phyloP scores from a whole-genome alignment of 2,329 filamentous ascomycete species.

The Pestalotiopsis sp. region DNA sequence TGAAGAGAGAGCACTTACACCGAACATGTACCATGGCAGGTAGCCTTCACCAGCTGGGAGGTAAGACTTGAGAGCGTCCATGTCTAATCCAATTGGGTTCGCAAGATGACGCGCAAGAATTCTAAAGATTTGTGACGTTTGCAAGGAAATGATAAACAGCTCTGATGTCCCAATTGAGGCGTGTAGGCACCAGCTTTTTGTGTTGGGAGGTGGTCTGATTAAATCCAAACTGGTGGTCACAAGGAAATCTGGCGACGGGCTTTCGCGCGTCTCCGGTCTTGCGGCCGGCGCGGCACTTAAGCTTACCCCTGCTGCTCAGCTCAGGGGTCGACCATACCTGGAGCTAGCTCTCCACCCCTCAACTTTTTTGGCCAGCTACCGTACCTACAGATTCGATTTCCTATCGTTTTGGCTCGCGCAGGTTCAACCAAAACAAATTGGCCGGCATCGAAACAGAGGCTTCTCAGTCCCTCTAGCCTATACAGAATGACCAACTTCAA shows the following conservation, averaged over 20 bases:
- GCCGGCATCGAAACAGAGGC: background rate
- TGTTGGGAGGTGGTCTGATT: background rate
- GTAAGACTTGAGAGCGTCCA: conserved; percentile 48
- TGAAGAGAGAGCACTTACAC: conserved; percentile 41
- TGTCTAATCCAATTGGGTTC: conserved; percentile 23
- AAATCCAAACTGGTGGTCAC: background rate
- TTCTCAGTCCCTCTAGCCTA: background rate
- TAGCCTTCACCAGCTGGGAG: conserved; percentile 54
- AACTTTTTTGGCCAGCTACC: background rate
- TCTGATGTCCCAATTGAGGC: background rate
- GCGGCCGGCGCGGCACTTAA: background rate
- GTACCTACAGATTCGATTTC: background rate
- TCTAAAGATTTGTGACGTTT: background rate
- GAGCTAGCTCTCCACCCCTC: background rate
- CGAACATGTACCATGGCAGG: conserved; percentile 61
- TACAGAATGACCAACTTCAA: conserved; percentile 34
- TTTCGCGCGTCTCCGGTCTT: background rate
- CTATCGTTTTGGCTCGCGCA: background rate
- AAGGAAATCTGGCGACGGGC: background rate
- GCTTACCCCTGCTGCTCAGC: background rate
- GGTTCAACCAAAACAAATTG: background rate
- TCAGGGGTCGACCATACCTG: background rate
- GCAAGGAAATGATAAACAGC: background rate
- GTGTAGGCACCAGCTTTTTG: background rate
- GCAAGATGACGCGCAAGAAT: background rate